These are phyloP conservation scores for Beta vulgaris DNA, from an alignment of 148 eudicot genomes.

Conservation along the genomic window DNA sequence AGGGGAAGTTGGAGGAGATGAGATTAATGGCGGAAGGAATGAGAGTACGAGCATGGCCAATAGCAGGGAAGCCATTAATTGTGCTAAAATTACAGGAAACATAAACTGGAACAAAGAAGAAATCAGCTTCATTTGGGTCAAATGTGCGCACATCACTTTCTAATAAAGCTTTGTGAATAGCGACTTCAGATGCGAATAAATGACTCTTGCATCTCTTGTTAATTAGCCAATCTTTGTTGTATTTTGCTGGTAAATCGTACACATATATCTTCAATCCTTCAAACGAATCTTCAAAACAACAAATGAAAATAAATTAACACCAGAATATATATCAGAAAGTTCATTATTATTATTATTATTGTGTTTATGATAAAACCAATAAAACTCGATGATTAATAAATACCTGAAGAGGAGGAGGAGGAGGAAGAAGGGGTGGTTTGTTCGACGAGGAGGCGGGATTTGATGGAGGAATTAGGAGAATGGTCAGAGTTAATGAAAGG, in stretches of 20 bases:
- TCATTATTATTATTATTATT: too few species aligned
- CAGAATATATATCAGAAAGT: too few species aligned
- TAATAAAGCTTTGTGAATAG: conserved; percentile 64
- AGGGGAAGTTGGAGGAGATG: conserved; percentile 50
- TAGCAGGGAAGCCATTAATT: conserved; percentile 74
- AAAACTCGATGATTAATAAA: not conserved
- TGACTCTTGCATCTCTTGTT: conserved; percentile 54
- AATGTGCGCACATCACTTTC: conserved; percentile 42
- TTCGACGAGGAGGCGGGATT: not conserved
- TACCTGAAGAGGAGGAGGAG: too few species aligned
- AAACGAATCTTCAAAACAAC: too few species aligned
- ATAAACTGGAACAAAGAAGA: conserved; percentile 83
- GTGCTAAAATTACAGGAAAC: conserved; percentile 83
- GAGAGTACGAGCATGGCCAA: conserved; percentile 62
- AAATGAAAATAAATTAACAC: too few species aligned
- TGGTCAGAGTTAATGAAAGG: not conserved
- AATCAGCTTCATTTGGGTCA: conserved; percentile 70
- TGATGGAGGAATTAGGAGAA: not conserved
- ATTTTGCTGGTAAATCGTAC: conserved; percentile 65
- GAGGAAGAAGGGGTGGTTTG: not conserved
- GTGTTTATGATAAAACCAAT: too few species aligned
- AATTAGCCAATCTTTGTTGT: conserved; percentile 57
- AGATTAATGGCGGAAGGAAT: conserved; percentile 49
- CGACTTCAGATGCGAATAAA: conserved; percentile 82
- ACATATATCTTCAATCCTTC: conserved; percentile 63